phyloP scores from a whole-genome alignment of 2,329 filamentous ascomycete species.

The Nemania sp. region DNA sequence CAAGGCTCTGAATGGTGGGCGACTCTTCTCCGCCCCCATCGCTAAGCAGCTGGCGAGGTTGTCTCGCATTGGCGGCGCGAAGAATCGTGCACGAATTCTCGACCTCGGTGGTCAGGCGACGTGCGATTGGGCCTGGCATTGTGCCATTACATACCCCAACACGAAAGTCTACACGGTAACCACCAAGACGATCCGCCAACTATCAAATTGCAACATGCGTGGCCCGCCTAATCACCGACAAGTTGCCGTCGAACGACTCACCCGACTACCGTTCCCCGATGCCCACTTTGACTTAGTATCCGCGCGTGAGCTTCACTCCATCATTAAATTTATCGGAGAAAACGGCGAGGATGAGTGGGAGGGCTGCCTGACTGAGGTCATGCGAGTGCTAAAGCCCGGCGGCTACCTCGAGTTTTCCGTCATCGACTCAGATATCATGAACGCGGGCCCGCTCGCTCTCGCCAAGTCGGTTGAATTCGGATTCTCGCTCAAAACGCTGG shows the following conservation, averaged over 20 bases:
- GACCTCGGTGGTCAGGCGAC: conserved; percentile 84
- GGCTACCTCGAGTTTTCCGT: conserved; percentile 91
- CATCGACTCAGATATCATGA: conserved; percentile 88
- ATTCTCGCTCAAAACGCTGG: conserved; percentile 84
- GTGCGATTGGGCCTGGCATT: conserved; percentile 96
- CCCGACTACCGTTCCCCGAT: conserved; percentile 81
- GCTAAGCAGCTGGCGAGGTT: conserved; percentile 64
- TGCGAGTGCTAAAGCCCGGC: conserved; percentile 89
- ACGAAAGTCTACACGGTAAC: conserved; percentile 87
- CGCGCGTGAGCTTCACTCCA: conserved; percentile 81
- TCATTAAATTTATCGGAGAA: conserved; percentile 74
- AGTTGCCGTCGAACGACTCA: conserved; percentile 76
- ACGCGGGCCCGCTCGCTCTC: conserved; percentile 76
- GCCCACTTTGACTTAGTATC: conserved; percentile 91
- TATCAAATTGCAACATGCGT: conserved; percentile 74
- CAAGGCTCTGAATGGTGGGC: conserved; percentile 67
- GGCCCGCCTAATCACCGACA: conserved; percentile 88
- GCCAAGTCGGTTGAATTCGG: conserved; percentile 91
- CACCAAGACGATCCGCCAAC: conserved; percentile 70
- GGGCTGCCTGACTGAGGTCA: conserved; percentile 80
- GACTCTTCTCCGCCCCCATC: conserved; percentile 66
- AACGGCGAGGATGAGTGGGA: conserved; percentile 85
- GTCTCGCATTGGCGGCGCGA: conserved; percentile 54
- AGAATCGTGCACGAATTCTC: conserved; percentile 67
- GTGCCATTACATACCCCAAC: conserved; percentile 82